Percentiles rank a stretch among this genome's conserved stretches.
phyloP scores from a whole-genome alignment of 768 basidiomycete species.

The Mycena chlorophos region DNA sequence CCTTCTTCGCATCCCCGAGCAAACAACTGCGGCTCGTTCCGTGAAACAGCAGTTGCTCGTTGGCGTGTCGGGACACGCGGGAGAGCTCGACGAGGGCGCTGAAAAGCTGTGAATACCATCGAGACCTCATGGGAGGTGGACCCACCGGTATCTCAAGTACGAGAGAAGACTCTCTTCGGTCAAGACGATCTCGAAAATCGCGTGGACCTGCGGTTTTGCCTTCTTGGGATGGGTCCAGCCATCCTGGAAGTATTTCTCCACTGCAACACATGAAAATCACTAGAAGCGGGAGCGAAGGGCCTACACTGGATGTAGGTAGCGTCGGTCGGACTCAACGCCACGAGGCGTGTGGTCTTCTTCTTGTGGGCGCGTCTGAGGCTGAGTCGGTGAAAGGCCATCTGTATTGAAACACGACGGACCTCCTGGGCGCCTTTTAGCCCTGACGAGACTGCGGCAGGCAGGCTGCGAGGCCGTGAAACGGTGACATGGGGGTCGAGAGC shows the following conservation, averaged over 20 bases:
- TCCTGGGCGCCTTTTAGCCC: conserved; percentile 14
- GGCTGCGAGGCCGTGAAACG: not conserved
- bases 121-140: not conserved
- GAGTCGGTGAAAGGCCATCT: conserved; percentile 11
- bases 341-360: conserved; percentile 13
- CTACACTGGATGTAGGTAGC: conserved; percentile 11
- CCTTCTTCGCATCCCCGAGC: conserved; percentile 52
- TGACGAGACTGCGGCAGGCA: not conserved
- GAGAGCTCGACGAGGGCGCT: conserved; percentile 35
- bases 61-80: conserved; percentile 34
- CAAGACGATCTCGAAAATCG: conserved; percentile 53
- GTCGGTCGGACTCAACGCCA: conserved; percentile 14
- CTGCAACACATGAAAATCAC: conserved; percentile 30
- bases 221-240: conserved; percentile 62
- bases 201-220: conserved; percentile 46
- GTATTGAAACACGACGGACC: not conserved
- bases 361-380: conserved; percentile 10
- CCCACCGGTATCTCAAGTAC: conserved; percentile 50
- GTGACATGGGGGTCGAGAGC: not conserved
- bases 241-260: conserved; percentile 49
- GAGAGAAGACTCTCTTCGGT: conserved; percentile 43
- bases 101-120: not conserved
- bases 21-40: conserved; percentile 63
- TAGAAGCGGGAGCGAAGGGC: not conserved
- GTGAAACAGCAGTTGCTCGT: conserved; percentile 65